Conservation (phyloP, 2,329 filamentous ascomycete genomes). For the Metarhizium humberi region DNA sequence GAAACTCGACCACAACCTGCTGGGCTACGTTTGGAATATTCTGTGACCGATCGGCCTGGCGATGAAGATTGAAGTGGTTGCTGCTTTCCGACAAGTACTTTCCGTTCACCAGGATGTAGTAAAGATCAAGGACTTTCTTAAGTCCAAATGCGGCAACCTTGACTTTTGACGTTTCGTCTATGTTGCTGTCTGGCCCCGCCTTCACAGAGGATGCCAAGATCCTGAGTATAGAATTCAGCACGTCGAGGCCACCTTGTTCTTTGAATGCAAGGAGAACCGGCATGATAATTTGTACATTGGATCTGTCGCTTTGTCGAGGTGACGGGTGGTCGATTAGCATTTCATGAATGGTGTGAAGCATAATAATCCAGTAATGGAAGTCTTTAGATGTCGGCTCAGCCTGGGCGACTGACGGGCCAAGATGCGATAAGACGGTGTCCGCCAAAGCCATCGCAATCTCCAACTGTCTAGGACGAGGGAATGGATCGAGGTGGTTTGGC, state of each 20-base stretch:
- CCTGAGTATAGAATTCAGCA: constrained; percentile 62
- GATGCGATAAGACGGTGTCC: constrained; percentile 57
- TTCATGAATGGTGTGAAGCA: constrained; percentile 68
- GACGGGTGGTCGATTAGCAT: constrained; percentile 62
- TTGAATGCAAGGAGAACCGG: constrained; percentile 83
- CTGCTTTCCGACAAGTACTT: constrained; percentile 74
- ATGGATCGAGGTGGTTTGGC: constrained; percentile 45
- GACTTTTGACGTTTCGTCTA: constrained; percentile 34
- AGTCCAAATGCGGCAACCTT: constrained; percentile 50
- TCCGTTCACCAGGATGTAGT: constrained; percentile 63
- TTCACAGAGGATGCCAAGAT: constrained; percentile 42
- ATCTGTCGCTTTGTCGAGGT: constrained; percentile 37
- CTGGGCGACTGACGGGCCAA: constrained; percentile 39
- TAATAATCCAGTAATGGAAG: constrained; percentile 74
- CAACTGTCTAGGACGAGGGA: constrained; percentile 42
- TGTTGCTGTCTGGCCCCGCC: constrained; percentile 28
- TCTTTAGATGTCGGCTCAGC: constrained; percentile 47
- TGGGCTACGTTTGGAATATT: constrained; percentile 37
- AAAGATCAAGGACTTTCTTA: constrained; percentile 79
- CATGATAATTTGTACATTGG: constrained; percentile 50
- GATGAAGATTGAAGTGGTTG: constrained; percentile 39
- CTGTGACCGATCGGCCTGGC: constrained; percentile 32
- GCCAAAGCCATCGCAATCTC: constrained; percentile 58
- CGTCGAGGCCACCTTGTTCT: constrained; percentile 64
- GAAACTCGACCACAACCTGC: constrained; percentile 81